Evolutionary conservation across 495 filamentous ascomycete genomes (phyloP), one percentile per base, ranked within the genome.

Genomic region (Bathelium albidoporum): DNA sequence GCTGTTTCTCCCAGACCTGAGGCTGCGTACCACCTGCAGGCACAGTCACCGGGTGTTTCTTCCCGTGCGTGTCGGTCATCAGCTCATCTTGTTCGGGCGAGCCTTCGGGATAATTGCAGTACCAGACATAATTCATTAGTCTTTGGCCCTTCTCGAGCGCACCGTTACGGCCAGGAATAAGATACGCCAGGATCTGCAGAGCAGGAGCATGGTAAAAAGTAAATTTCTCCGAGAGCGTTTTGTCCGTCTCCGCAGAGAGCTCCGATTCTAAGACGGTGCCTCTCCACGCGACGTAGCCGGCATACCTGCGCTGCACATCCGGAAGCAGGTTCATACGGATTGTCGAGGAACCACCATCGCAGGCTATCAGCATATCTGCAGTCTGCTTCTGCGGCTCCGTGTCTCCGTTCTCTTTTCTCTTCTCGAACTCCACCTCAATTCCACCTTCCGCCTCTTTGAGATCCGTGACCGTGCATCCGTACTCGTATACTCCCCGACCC

Each of bases 51-150:
- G 68, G 71, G 39, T 80, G 78, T 1, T 71, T 65, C 14, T 72
- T 61, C 5, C 82, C 83, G 7, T 80, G 59, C 31, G 64, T 69
- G 65, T 84, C 82, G 1, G 82, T 85, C 73, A 85, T 76, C 24
- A 85, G 73, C 59, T 76, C 74, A 31, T 78, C 75, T 32, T 80
- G 69, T 55, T 79, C 80, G 9, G 72, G 45, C 0, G 77, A 80
- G 16, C 70, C 72, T 45, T 73, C 73, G 9, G 77, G 71, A 64
- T 79, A 83, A 62, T 83, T 84, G 60, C 72, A 74, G 67, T 85
- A 86, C 72, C 80, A 86, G 55, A 85, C 82, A 63, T 78, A 82
- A 66, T 84, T 86, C 45, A 83, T 74, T 9, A 81, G 75, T 1
- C 81, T 75, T 16, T 78, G 60, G 14, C 78, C 81, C 0, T 73